phyloP scores from a whole-genome alignment of 495 filamentous ascomycete genomes.

The Talaromyces liani region DNA sequence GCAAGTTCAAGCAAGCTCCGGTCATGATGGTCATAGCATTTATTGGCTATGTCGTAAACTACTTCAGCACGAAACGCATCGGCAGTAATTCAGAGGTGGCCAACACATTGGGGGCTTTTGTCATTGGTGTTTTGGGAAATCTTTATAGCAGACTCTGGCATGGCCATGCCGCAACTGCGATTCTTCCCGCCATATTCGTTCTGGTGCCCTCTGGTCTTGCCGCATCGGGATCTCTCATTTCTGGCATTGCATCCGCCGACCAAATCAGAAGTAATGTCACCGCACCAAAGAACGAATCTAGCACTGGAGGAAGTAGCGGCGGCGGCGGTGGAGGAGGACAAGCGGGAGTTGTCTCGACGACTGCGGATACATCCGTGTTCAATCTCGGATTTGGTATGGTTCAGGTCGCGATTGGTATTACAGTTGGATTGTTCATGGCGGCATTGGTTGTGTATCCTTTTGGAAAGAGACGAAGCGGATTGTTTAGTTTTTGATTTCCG shows the following conservation, averaged over 20 bases:
- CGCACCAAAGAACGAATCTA: conserved; percentile 15
- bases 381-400: conserved; percentile 60
- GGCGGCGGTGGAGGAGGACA: not conserved
- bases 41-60: conserved; percentile 72
- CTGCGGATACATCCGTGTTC: conserved; percentile 7
- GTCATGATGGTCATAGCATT: conserved; percentile 72
- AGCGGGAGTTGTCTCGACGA: not conserved
- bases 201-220: conserved; percentile 83
- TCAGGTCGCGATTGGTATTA: conserved; percentile 75
- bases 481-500: conserved; percentile 55
- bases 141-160: conserved; percentile 72
- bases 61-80: conserved; percentile 62
- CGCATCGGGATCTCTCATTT: conserved; percentile 69
- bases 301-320: not conserved
- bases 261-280: conserved; percentile 51
- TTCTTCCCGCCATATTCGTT: conserved; percentile 90
- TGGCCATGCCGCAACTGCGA: conserved; percentile 74
- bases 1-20: conserved; percentile 76
- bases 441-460: conserved; percentile 72
- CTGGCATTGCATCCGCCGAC: conserved; percentile 67
- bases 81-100: conserved; percentile 66
- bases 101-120: conserved; percentile 74
- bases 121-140: conserved; percentile 77
- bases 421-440: conserved; percentile 69
- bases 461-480: conserved; percentile 67